Conservation (phyloP, 176 grass and related monocot species). For the Rhipidocladum racemiflorum region DNA sequence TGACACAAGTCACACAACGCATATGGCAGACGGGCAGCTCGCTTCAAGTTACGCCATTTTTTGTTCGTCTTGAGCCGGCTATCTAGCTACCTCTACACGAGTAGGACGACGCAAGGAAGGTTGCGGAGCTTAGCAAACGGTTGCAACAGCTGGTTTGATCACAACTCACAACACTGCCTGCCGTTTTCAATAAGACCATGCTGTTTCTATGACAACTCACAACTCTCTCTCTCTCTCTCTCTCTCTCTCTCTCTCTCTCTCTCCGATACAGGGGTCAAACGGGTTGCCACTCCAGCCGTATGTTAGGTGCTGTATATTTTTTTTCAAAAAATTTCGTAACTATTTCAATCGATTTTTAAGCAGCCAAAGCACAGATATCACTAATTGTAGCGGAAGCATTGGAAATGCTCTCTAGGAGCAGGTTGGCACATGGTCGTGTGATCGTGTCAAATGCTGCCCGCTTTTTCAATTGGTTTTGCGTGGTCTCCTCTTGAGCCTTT, state of each 20-base stretch:
- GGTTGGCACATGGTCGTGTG: neutral
- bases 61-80: neutral
- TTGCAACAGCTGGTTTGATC: neutral
- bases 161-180: neutral
- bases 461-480: neutral
- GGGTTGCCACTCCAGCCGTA: neutral
- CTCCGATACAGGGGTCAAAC: neutral
- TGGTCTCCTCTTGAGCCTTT: neutral
- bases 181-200: neutral
- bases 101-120: neutral
- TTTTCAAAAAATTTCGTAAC: too few species aligned
- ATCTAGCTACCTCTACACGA: neutral
- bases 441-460: neutral
- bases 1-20: neutral
- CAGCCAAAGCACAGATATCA: too few species aligned
- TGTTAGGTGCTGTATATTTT: neutral
- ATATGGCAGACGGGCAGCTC: neutral
- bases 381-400: too few species aligned
- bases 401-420: neutral
- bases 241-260: too few species aligned
- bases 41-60: neutral
- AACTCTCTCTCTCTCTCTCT: too few species aligned
- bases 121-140: neutral
- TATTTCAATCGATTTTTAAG: too few species aligned
- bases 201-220: too few species aligned